Evolutionary conservation across 345 rosid genomes (phyloP), one percentile per base, ranked within the genome.

Genomic region (Anastatica hierochuntica): DNA sequence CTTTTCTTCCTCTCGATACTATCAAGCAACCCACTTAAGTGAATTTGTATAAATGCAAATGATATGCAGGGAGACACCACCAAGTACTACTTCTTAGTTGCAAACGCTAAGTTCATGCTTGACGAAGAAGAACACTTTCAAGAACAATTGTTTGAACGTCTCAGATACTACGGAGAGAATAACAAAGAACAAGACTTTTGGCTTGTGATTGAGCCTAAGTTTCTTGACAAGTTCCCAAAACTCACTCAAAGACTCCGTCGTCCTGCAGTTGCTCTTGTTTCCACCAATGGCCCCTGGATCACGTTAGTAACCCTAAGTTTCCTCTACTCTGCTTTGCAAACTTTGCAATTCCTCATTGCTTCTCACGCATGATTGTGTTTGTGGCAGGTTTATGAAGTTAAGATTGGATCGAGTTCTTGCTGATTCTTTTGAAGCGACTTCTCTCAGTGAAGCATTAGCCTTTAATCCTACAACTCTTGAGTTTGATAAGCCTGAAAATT

Each of bases 61-160:
- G 49, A 16, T 59, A 30, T n/a, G 15, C 34, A 67, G 72, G 56
- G 49, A 51, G 71, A 78, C 81, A 56, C 48, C 57, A 74, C 54
- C 6, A 87, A 77, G 70, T 90, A 82, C 39, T 70, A 79, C 62
- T 90, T 90, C 21, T 58, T 84, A 49, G 83, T 90, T 20, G 98
- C 98, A 0, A 90, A 87, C 40, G 96, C 98, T 1, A 86, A 90
- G 55, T 86, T 90, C 79, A 84, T 90, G 98, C 73, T 90, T 62
- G 98, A 90, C 48, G 98, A 90, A 74, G 98, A 90, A 69, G 98
- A 86, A 76, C 98, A 90, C 63, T 90, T 90, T 62, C 50, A 79
- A 75, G 98, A 90, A 77, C 87, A 56, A 12, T 14, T 90, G 74
- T 86, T 73, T 11, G 98, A 90, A 72, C 76, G 94, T 51, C 90